These are phyloP conservation scores for Trichoderma semiorbis DNA, from an alignment of 2,329 filamentous ascomycete species.

Conservation along the genomic window DNA sequence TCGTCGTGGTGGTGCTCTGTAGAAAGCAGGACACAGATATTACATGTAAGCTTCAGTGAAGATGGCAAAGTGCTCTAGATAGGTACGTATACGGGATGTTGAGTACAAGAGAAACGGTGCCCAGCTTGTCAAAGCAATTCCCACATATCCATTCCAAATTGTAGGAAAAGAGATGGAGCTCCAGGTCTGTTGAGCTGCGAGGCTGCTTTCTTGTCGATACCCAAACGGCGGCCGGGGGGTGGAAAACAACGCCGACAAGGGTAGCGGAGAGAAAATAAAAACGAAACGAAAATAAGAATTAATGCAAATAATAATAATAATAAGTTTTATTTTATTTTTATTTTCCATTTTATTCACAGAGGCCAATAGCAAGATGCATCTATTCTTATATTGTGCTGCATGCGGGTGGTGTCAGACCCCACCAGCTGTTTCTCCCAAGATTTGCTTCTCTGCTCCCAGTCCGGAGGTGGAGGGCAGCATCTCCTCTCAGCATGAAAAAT, in stretches of 20 bases:
- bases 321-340: background rate
- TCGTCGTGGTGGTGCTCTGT: background rate
- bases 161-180: background rate
- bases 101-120: background rate
- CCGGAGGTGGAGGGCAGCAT: background rate
- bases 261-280: background rate
- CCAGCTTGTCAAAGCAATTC: background rate
- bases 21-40: background rate
- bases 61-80: background rate
- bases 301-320: background rate
- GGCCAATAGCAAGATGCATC: background rate
- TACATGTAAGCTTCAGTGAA: background rate
- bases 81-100: too few relatives aligned
- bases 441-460: background rate
- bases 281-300: background rate
- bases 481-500: background rate
- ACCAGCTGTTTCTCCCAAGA: background rate
- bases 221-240: background rate
- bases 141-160: background rate
- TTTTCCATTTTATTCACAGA: background rate
- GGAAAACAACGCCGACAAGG: background rate
- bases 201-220: conserved; percentile 2
- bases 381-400: conserved; percentile 13
- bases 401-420: conserved; percentile 4
- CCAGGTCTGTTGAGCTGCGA: background rate